These are phyloP conservation scores for Spinacia oleracea DNA, from an alignment of 179 eudicot species.

Conservation along the genomic window DNA sequence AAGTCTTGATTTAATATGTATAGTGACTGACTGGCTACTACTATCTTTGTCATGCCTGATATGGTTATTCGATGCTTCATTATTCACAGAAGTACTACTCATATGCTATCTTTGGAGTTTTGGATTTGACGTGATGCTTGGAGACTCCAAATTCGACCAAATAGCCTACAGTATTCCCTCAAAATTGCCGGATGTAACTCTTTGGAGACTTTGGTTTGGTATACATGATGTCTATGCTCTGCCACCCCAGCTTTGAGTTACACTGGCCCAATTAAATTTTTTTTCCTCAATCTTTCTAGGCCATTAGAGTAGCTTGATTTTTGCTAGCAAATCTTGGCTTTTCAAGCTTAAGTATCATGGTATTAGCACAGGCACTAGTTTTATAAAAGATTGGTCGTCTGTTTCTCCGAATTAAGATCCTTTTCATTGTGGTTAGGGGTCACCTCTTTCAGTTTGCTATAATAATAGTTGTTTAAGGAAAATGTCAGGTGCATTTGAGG, in stretches of 20 bases:
- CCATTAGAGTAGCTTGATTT: neutral
- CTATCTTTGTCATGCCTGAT: neutral
- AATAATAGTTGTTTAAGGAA: neutral
- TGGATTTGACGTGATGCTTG: slow-evolving; percentile 11
- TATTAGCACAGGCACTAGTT: neutral
- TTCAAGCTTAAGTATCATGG: neutral
- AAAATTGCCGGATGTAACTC: neutral
- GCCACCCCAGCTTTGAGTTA: neutral
- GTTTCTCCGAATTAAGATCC: neutral
- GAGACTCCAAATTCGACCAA: slow-evolving; percentile 2
- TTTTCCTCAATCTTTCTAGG: neutral
- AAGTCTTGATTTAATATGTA: neutral
- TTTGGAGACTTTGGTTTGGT: neutral
- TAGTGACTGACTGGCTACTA: neutral
- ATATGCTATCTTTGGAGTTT: neutral
- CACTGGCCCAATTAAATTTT: neutral
- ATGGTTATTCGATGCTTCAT: slow-evolving; percentile 4
- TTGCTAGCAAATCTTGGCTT: neutral
- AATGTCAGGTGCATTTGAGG: neutral
- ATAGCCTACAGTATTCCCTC: neutral
- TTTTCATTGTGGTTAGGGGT: neutral
- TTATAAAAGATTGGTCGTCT: neutral
- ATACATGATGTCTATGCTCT: neutral
- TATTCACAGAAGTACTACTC: slow-evolving; percentile 7
- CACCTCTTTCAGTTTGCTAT: neutral